Conservation (phyloP, 1,284 basidiomycete species). For the Boletellus deceptivus region DNA sequence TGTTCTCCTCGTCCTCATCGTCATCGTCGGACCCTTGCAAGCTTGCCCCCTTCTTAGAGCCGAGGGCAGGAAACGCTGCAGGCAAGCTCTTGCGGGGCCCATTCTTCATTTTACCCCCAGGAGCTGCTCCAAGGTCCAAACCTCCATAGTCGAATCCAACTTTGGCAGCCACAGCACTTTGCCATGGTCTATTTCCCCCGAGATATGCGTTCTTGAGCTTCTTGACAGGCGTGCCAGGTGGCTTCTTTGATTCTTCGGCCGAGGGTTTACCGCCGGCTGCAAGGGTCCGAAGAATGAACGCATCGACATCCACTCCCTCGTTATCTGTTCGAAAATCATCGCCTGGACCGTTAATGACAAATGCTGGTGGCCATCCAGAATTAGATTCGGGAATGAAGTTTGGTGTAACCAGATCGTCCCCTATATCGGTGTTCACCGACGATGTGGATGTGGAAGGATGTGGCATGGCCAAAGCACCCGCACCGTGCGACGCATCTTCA, state of each 20-base stretch:
- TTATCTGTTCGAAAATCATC: conserved; percentile 37
- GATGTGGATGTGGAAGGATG: conserved; percentile 55
- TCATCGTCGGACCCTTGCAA: conserved; percentile 32
- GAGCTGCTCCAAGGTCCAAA: conserved; percentile 34
- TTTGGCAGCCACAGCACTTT: conserved; percentile 70
- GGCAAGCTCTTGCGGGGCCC: conserved; percentile 70
- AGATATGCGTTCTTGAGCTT: conserved; percentile 59
- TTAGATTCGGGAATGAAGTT: conserved; percentile 48
- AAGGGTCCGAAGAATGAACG: conserved; percentile 71
- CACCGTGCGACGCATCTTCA: conserved; percentile 40
- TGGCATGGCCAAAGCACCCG: conserved; percentile 44
- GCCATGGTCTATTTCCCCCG: conserved; percentile 65
- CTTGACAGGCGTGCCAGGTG: conserved; percentile 80
- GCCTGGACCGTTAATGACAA: conserved; percentile 40
- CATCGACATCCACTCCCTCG: conserved; percentile 52
- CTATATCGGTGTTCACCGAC: conserved; percentile 55
- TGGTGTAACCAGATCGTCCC: conserved; percentile 66
- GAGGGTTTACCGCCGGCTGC: conserved; percentile 51
- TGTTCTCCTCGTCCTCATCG: conserved; percentile 46
- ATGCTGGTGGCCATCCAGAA: conserved; percentile 63
- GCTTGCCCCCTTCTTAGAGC: conserved; percentile 24
- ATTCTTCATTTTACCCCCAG: conserved; percentile 42
- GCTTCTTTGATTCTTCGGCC: conserved; percentile 52
- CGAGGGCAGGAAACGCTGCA: conserved; percentile 54
- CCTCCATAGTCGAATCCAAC: conserved; percentile 58